Conservation (phyloP, 106 monocot species). For the Acanthochlamys bracteata region DNA sequence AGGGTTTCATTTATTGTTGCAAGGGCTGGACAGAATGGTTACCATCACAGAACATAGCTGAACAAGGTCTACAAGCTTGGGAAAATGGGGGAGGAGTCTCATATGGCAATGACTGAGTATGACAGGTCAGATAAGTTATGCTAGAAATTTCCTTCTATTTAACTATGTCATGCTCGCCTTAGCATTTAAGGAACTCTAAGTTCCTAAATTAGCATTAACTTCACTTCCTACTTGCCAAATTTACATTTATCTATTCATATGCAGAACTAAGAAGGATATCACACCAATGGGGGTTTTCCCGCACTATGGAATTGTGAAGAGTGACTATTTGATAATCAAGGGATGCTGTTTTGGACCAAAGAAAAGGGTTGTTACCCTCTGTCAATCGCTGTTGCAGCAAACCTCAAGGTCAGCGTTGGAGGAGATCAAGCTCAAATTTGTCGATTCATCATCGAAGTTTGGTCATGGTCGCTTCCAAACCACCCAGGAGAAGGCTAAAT, state of each 20-base stretch:
- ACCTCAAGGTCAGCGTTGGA: conserved; percentile 49
- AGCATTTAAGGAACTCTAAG: no score
- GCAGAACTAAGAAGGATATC: conserved; percentile 65
- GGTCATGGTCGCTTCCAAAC: conserved; percentile 72
- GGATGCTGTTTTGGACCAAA: conserved; percentile 67
- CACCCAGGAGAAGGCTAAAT: conserved; percentile 60
- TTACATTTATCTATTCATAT: neutral
- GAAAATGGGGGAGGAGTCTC: conserved; percentile 49
- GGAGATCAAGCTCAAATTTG: conserved; percentile 70
- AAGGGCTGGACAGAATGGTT: conserved; percentile 71
- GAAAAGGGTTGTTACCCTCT: conserved; percentile 53
- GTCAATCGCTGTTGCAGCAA: conserved; percentile 61
- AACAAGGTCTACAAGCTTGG: conserved; percentile 60
- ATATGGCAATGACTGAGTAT: conserved; percentile 7
- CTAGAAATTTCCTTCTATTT: no score
- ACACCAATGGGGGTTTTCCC: conserved; percentile 73
- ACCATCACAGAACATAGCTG: conserved; percentile 60
- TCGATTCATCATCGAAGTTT: conserved; percentile 68
- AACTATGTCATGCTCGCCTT: no score
- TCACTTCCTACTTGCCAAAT: neutral
- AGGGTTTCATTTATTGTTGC: conserved; percentile 62
- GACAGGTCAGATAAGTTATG: no score
- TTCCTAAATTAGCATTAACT: neutral
- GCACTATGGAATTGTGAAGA: conserved; percentile 58
- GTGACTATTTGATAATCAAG: conserved; percentile 67